Evolutionary conservation across 139 green algal genomes (phyloP).

Genomic region (Chlamydomonas urium): DNA sequence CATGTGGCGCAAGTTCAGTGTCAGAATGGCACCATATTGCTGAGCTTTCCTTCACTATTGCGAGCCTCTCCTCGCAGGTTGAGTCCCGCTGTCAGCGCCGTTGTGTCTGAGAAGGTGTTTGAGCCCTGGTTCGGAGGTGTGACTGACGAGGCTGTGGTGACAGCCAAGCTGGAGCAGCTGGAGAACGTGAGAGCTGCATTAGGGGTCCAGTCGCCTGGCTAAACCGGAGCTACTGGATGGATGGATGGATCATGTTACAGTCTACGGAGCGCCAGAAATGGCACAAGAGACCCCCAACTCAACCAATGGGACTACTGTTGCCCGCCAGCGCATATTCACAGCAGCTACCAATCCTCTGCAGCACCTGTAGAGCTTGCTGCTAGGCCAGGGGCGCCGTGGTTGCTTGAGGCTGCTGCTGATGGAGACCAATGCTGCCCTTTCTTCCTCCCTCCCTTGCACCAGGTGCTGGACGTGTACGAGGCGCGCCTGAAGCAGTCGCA

Average conservation of each 20-base stretch:
- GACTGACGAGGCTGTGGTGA: not conserved
- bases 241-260: too few species aligned
- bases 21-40: too few species aligned
- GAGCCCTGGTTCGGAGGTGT: not conserved
- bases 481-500: not conserved
- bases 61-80: not conserved
- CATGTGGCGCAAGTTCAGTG: too few species aligned
- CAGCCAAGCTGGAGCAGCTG: not conserved
- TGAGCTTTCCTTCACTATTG: too few species aligned
- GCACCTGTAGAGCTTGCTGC: too few species aligned
- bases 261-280: too few species aligned
- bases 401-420: not conserved
- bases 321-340: too few species aligned
- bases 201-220: too few species aligned
- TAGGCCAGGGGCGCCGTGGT: not conserved
- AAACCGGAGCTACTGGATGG: too few species aligned
- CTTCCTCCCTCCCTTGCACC: not conserved
- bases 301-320: too few species aligned
- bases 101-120: conserved; percentile 9
- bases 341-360: too few species aligned
- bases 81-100: not conserved
- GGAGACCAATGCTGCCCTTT: not conserved
- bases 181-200: not conserved
- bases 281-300: too few species aligned
- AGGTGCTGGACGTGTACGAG: conserved; percentile 11